Evolutionary conservation across 2,329 filamentous ascomycete species (phyloP).

Genomic region (Zymoseptoria brevis): DNA sequence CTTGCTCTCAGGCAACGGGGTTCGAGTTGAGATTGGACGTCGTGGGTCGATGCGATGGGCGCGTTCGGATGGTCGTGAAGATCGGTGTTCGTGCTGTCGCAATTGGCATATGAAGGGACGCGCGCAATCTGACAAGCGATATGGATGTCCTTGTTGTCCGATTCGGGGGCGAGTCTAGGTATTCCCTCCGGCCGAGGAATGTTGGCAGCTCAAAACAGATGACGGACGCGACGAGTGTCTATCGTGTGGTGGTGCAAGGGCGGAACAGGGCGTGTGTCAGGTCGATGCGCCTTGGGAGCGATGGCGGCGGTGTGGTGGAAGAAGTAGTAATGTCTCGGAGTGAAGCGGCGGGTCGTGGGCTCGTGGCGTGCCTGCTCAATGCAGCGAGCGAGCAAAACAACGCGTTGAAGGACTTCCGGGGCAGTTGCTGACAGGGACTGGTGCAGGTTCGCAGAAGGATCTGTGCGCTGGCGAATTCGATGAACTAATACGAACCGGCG

Average conservation of each 20-base stretch:
- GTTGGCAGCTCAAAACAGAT: slow-evolving; percentile 8
- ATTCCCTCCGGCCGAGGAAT: slow-evolving; percentile 11
- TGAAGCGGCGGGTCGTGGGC: too few relatives aligned
- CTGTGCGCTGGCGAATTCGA: too few relatives aligned
- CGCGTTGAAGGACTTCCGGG: too few relatives aligned
- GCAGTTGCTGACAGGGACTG: too few relatives aligned
- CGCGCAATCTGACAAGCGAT: slow-evolving; percentile 11
- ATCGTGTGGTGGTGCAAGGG: background rate
- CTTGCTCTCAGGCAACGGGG: background rate
- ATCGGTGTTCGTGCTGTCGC: slow-evolving; percentile 8
- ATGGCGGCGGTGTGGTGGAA: background rate
- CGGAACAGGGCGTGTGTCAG: background rate
- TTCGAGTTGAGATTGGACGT: background rate
- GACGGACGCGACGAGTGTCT: background rate
- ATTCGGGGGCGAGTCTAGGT: slow-evolving; percentile 10
- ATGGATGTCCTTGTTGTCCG: slow-evolving; percentile 16
- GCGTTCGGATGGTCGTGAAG: slow-evolving; percentile 2
- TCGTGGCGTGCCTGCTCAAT: too few relatives aligned
- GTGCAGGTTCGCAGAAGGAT: too few relatives aligned
- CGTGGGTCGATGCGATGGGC: slow-evolving; percentile 1
- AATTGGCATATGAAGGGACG: slow-evolving; percentile 9
- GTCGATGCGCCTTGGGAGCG: background rate
- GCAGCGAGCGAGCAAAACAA: too few relatives aligned
- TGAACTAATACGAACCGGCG: too few relatives aligned
- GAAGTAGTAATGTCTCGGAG: background rate